These are phyloP conservation scores for Ogataea hybrid DNA, from an alignment of 1,139 yeast genomes.

Conservation along the genomic window DNA sequence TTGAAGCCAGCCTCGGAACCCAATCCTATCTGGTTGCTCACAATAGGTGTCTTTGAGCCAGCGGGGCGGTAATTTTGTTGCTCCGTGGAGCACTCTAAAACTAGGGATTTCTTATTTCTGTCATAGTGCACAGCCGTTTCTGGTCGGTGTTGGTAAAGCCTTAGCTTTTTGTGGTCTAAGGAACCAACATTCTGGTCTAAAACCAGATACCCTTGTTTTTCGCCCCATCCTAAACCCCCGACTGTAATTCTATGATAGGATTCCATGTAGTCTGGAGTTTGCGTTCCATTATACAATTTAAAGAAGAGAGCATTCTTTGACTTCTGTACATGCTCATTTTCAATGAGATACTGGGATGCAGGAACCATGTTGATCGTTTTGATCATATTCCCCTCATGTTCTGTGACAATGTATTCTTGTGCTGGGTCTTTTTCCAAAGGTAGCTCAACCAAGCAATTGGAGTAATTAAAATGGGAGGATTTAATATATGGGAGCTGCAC, in stretches of 20 bases:
- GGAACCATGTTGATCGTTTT: slow-evolving; percentile 45
- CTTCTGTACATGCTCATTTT: slow-evolving; percentile 42
- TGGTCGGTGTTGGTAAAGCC: slow-evolving; percentile 23
- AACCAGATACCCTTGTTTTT: slow-evolving; percentile 30
- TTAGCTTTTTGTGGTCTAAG: slow-evolving; percentile 18
- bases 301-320: slow-evolving; percentile 37
- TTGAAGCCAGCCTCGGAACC: slow-evolving; percentile 49
- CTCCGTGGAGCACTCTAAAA: slow-evolving; percentile 35
- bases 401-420: slow-evolving; percentile 34
- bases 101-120: slow-evolving; percentile 4
- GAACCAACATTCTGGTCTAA: slow-evolving; percentile 28
- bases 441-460: slow-evolving; percentile 21
- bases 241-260: slow-evolving; percentile 24
- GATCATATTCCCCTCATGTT: slow-evolving; percentile 47
- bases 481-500: slow-evolving; percentile 7
- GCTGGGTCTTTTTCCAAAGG: slow-evolving; percentile 10
- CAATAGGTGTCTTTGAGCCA: not conserved
- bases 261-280: slow-evolving; percentile 8
- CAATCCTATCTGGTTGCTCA: slow-evolving; percentile 39
- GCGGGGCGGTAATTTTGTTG: not conserved
- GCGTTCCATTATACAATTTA: slow-evolving; percentile 13
- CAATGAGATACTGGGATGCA: slow-evolving; percentile 48
- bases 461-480: slow-evolving; percentile 3
- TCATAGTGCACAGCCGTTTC: not conserved
- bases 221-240: slow-evolving; percentile 34